These are phyloP conservation scores for Mortierella sp. DNA, from an alignment of 371 early-diverging fungal genomes.

Conservation along the genomic window DNA sequence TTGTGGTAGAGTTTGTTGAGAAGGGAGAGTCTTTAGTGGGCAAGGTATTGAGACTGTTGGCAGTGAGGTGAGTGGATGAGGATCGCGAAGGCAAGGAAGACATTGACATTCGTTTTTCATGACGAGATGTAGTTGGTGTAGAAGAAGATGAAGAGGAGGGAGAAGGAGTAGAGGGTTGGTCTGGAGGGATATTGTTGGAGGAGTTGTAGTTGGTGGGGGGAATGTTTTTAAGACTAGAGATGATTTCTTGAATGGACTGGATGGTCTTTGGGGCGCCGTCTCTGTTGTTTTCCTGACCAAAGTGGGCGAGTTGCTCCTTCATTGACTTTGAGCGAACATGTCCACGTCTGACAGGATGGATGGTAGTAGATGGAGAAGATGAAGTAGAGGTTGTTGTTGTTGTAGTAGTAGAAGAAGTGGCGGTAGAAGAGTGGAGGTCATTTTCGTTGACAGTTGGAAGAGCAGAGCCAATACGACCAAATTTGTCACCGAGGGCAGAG, in stretches of 20 bases:
- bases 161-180: not conserved
- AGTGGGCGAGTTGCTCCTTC: slow-evolving; percentile 50
- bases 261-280: slow-evolving; percentile 55
- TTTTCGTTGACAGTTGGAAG: slow-evolving; percentile 53
- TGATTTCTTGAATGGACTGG: slow-evolving; percentile 69
- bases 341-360: slow-evolving; percentile 19
- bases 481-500: slow-evolving; percentile 36
- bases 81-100: slow-evolving; percentile 44
- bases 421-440: slow-evolving; percentile 11
- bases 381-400: not conserved
- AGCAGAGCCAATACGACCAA: slow-evolving; percentile 37
- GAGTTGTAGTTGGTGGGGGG: slow-evolving; percentile 55
- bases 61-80: slow-evolving; percentile 16
- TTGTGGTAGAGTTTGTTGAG: slow-evolving; percentile 18
- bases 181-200: not conserved
- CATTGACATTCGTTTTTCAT: slow-evolving; percentile 64
- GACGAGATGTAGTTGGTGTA: slow-evolving; percentile 23
- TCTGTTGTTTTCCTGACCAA: slow-evolving; percentile 37
- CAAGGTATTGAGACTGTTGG: not conserved
- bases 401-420: not conserved
- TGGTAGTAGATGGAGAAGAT: slow-evolving; percentile 13
- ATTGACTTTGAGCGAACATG: slow-evolving; percentile 49
- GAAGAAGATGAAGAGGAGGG: not conserved
- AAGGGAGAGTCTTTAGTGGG: slow-evolving; percentile 25
- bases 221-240: slow-evolving; percentile 67